Evolutionary conservation across 2,329 filamentous ascomycete genomes (phyloP).

Genomic region (Drechslerella dactyloides): DNA sequence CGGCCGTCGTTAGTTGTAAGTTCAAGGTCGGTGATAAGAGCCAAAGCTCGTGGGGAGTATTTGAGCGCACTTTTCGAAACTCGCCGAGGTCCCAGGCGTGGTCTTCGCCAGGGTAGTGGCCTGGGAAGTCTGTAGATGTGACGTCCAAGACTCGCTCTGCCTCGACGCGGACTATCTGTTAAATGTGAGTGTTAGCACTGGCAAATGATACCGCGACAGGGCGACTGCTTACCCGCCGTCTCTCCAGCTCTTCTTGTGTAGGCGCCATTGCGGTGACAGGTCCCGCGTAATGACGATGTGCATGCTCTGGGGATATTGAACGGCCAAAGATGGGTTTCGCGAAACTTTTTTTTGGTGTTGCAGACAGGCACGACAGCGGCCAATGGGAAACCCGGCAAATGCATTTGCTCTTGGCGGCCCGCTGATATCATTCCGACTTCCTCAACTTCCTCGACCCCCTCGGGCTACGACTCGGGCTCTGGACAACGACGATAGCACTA

Average conservation of each 20-base stretch:
- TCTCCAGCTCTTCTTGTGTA: constrained; percentile 66
- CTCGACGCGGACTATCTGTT: constrained; percentile 82
- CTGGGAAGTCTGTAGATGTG: constrained; percentile 87
- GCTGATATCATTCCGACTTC: constrained; percentile 39
- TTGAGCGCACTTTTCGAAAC: constrained; percentile 65
- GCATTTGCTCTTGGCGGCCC: constrained; percentile 31
- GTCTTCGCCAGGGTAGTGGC: constrained; percentile 87
- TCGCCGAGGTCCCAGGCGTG: constrained; percentile 76
- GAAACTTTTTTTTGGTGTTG: constrained; percentile 46
- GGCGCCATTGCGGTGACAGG: constrained; percentile 59
- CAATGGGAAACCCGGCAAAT: constrained; percentile 42
- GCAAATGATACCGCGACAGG: not conserved
- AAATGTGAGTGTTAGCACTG: not conserved
- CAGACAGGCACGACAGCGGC: constrained; percentile 5
- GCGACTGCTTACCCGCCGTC: constrained; percentile 65
- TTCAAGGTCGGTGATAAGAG: constrained; percentile 1
- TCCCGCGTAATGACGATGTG: constrained; percentile 15
- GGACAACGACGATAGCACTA: not conserved
- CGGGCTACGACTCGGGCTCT: constrained; percentile 35
- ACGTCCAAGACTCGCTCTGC: constrained; percentile 89
- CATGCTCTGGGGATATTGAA: constrained; percentile 5
- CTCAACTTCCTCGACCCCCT: constrained; percentile 5
- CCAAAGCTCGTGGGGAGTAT: not conserved
- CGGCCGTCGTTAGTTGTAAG: constrained; percentile 7
- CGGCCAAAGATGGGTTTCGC: constrained; percentile 10